Percentiles rank a stretch among this genome's conserved stretches.
Evolutionary conservation across 495 filamentous ascomycete genomes (phyloP).

Genomic region (Parmelia sp.): DNA sequence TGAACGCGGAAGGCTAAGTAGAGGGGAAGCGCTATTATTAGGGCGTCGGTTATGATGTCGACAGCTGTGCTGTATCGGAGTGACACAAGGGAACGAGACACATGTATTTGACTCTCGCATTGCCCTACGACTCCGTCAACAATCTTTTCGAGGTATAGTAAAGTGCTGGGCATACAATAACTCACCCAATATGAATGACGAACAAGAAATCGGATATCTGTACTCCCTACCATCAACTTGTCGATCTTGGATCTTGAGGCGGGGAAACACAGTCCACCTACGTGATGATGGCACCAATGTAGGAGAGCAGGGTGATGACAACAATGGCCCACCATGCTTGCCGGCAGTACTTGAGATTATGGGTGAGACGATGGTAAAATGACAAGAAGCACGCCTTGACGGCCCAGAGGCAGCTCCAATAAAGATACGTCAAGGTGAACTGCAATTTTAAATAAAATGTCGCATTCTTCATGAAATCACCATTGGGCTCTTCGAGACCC

Average conservation of each 20-base stretch:
- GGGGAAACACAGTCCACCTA: not conserved
- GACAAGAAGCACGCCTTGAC: conserved; percentile 33
- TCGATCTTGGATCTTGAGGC: not conserved
- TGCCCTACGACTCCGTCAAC: conserved; percentile 19
- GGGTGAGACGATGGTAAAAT: conserved; percentile 20
- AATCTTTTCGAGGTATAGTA: not conserved
- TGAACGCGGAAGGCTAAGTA: conserved; percentile 17
- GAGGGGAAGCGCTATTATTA: conserved; percentile 24
- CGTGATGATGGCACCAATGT: conserved; percentile 22
- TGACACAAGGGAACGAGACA: conserved; percentile 31
- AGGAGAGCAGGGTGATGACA: conserved; percentile 13
- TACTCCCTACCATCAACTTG: not conserved
- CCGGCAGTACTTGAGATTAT: no score
- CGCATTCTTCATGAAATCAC: conserved; percentile 16
- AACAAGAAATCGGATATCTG: conserved; percentile 24
- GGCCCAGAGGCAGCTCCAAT: conserved; percentile 40
- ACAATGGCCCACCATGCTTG: conserved; percentile 19
- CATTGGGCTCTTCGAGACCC: not conserved
- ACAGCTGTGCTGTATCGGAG: conserved; percentile 32
- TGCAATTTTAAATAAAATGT: conserved; percentile 9
- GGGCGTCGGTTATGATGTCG: conserved; percentile 39
- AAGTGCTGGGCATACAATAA: no score
- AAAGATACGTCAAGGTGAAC: conserved; percentile 37
- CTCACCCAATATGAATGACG: conserved; percentile 20
- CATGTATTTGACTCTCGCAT: conserved; percentile 26